Conservation (phyloP, 257 asterid species). For the Nyctanthes arbortristis region DNA sequence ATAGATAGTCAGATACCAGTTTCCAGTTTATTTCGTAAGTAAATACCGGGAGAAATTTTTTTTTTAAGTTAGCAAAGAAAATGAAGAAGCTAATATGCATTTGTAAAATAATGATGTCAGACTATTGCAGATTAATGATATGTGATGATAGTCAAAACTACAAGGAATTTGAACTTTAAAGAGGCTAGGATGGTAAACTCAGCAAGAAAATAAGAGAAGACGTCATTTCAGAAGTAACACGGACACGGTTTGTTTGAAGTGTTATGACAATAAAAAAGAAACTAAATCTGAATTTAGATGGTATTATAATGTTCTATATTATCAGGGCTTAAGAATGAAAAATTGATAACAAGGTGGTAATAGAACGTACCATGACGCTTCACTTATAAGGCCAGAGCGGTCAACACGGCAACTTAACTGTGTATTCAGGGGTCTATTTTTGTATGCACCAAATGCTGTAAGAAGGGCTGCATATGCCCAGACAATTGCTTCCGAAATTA, state of each 20-base stretch:
- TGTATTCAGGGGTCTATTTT: constrained; percentile 56
- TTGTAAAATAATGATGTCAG: too few relatives aligned
- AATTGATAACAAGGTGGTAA: neutral
- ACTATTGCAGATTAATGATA: too few relatives aligned
- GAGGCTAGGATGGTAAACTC: too few relatives aligned
- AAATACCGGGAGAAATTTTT: too few relatives aligned
- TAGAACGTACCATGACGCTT: constrained; percentile 69
- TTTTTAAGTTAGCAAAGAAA: too few relatives aligned
- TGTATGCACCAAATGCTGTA: constrained; percentile 82
- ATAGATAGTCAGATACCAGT: too few relatives aligned
- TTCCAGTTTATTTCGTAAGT: too few relatives aligned
- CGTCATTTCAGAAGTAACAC: too few relatives aligned
- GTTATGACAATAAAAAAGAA: neutral
- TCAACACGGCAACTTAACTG: constrained; percentile 95
- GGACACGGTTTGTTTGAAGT: neutral
- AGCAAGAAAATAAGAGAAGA: too few relatives aligned
- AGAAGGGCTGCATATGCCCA: constrained; percentile 95
- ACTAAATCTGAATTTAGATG: neutral
- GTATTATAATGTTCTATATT: neutral
- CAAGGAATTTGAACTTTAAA: too few relatives aligned
- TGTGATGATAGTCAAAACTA: too few relatives aligned
- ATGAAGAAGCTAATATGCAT: too few relatives aligned
- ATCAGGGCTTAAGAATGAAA: neutral
- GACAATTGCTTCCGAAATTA: constrained; percentile 71
- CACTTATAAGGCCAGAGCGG: constrained; percentile 83